Percentiles rank a stretch among this genome's conserved stretches.
phyloP scores from a whole-genome alignment of 805 yeast genomes.

The Millerozyma miso region DNA sequence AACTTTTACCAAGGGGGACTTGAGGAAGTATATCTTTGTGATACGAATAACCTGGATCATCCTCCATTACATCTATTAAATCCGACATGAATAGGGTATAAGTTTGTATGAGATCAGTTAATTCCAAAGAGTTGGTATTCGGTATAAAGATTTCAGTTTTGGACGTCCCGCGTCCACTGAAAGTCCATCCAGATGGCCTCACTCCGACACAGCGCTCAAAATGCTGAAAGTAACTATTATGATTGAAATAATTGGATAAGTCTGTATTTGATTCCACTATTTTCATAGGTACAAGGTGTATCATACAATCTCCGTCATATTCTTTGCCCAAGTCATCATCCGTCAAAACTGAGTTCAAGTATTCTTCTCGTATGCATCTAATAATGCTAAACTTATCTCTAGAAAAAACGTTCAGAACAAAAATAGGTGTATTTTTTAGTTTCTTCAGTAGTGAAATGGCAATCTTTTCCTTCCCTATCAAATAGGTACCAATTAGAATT shows the following conservation, averaged over 20 bases:
- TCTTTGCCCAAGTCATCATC: constrained; percentile 36
- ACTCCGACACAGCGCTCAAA: constrained; percentile 67
- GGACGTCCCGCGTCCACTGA: constrained; percentile 13
- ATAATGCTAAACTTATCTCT: constrained; percentile 41
- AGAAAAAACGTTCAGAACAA: constrained; percentile 46
- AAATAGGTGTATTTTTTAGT: constrained; percentile 48
- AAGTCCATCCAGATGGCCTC: constrained; percentile 92
- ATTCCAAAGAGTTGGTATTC: neutral
- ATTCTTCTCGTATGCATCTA: constrained; percentile 42
- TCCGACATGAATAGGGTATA: neutral
- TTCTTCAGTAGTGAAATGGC: constrained; percentile 61
- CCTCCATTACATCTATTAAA: constrained; percentile 6
- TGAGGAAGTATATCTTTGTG: constrained; percentile 31
- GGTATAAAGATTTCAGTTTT: neutral
- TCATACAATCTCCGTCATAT: constrained; percentile 37
- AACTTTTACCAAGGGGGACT: constrained; percentile 12
- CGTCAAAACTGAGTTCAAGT: constrained; percentile 25
- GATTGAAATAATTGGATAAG: constrained; percentile 48
- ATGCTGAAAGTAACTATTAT: constrained; percentile 36
- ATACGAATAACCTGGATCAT: constrained; percentile 18
- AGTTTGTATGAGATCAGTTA: neutral
- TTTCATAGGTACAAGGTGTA: constrained; percentile 73
- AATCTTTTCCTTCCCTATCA: constrained; percentile 87
- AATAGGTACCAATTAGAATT: constrained; percentile 78
- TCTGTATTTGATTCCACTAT: constrained; percentile 44